A percentile compares a stretch with the other conserved stretches of the same genome.
These are phyloP conservation scores for Tremellales sp. DNA, from an alignment of 1,284 basidiomycete species.

Conservation along the genomic window DNA sequence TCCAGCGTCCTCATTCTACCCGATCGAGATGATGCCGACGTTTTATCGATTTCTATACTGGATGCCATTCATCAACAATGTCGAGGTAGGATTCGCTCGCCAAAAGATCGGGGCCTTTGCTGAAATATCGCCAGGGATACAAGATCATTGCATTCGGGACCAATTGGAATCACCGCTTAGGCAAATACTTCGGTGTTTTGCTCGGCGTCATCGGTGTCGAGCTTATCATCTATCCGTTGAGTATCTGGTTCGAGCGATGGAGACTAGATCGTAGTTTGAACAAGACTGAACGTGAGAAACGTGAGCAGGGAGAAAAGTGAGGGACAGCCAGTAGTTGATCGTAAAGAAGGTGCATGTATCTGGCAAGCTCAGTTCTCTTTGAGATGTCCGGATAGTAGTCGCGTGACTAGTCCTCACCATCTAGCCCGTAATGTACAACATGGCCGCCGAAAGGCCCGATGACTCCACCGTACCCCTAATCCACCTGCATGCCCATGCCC, in stretches of 20 bases:
- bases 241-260: constrained; percentile 32
- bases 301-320: neutral
- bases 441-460: neutral
- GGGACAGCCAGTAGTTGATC: too few species aligned
- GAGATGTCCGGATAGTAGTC: too few species aligned
- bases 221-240: constrained; percentile 24
- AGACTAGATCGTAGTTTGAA: constrained; percentile 12
- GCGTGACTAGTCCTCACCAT: too few species aligned
- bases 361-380: too few species aligned
- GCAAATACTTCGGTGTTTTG: constrained; percentile 33
- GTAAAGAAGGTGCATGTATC: too few species aligned
- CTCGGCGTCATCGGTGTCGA: constrained; percentile 38
- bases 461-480: constrained; percentile 10
- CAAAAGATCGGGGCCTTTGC: too few species aligned
- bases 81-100: constrained; percentile 14
- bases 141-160: constrained; percentile 42
- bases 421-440: constrained; percentile 1
- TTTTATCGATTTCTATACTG: constrained; percentile 37
- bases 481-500: constrained; percentile 46
- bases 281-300: constrained; percentile 9
- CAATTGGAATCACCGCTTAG: constrained; percentile 24
- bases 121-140: constrained; percentile 21
- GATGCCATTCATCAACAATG: constrained; percentile 36
- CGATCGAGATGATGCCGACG: constrained; percentile 30
- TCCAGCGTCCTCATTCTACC: constrained; percentile 36